Conservation (phyloP, 163 green algal species). For the Chlorella variabilis region DNA sequence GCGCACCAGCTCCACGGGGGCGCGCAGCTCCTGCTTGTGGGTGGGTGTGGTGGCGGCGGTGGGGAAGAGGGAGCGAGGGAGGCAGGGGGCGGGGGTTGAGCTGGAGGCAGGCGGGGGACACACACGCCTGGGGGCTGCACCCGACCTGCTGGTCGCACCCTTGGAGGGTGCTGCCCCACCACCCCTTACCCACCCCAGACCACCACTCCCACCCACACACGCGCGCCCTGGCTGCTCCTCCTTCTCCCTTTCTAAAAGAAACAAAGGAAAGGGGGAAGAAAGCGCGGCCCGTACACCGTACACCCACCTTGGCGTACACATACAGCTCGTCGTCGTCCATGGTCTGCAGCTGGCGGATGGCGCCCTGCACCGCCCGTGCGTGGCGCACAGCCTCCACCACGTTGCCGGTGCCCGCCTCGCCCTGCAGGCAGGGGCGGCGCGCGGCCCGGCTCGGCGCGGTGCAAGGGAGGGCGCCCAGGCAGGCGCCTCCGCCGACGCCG, state of each 20-base stretch:
- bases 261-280: no score
- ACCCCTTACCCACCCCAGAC: no score
- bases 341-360: constrained; percentile 93
- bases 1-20: constrained; percentile 93
- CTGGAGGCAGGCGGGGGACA: not conserved
- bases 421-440: constrained; percentile 34
- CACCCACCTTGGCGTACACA: constrained; percentile 98
- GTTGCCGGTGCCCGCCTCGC: constrained; percentile 98
- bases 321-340: constrained; percentile 99
- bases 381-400: constrained; percentile 99
- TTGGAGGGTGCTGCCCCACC: no score
- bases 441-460: no score
- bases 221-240: no score
- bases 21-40: constrained; percentile 84
- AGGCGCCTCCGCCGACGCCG: no score
- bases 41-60: not conserved
- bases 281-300: constrained; percentile 1
- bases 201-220: no score
- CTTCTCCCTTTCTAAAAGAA: no score
- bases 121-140: no score
- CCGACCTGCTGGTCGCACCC: no score
- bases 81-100: not conserved
- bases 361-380: constrained; percentile 93
- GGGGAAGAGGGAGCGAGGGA: not conserved
- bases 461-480: no score